These are phyloP conservation scores for Bruguiera gymnorhiza DNA, from an alignment of 345 rosid species.

Conservation along the genomic window DNA sequence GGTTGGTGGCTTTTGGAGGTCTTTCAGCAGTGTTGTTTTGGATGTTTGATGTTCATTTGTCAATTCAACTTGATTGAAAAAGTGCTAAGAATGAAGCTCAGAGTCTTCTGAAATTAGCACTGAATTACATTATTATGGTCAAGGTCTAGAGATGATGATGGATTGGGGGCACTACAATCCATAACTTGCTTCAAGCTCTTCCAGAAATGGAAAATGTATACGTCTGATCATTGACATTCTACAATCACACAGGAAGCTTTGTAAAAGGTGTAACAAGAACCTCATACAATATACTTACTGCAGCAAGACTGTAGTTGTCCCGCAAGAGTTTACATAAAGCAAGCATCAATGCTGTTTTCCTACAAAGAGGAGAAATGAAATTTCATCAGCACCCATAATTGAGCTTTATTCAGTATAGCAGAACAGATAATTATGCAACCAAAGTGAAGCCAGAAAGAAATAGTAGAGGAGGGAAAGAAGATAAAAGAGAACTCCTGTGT, in stretches of 20 bases:
- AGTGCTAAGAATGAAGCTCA: neutral
- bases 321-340: constrained; percentile 70
- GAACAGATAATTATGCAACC: neutral
- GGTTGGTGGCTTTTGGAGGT: neutral
- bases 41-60: neutral
- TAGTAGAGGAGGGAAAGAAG: neutral
- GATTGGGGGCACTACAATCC: too few species aligned
- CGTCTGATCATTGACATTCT: neutral
- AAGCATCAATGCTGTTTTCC: constrained; percentile 94
- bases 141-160: neutral
- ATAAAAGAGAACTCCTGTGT: neutral
- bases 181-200: neutral
- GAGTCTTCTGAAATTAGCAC: neutral
- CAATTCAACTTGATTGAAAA: neutral
- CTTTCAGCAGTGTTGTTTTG: neutral
- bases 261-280: neutral
- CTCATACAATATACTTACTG: constrained; percentile 50
- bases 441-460: constrained; percentile 1
- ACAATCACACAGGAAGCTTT: neutral
- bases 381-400: constrained; percentile 7
- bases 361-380: constrained; percentile 22
- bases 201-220: neutral
- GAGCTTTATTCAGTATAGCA: neutral
- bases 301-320: constrained; percentile 94
- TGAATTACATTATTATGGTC: neutral